These are phyloP conservation scores for Rhodamnia argentea DNA, from an alignment of 345 rosid genomes.

Conservation along the genomic window DNA sequence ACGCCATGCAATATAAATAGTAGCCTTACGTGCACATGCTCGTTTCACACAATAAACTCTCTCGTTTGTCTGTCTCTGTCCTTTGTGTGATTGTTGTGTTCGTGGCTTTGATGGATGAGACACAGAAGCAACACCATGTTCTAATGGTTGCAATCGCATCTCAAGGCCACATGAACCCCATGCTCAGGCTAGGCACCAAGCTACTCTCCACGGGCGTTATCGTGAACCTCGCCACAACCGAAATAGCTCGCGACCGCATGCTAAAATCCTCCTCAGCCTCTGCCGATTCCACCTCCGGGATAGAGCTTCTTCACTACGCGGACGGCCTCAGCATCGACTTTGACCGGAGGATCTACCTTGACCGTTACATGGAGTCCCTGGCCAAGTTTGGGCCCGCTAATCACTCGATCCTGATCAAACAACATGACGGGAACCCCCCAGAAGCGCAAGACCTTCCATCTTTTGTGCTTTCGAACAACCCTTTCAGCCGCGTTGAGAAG, in stretches of 20 bases:
- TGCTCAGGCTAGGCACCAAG: constrained; percentile 33
- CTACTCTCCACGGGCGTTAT: constrained; percentile 24
- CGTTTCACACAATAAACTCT: background rate
- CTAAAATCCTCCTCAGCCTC: constrained; percentile 1
- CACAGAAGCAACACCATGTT: constrained; percentile 6
- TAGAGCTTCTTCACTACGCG: constrained; percentile 29
- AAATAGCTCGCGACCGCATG: constrained; percentile 21
- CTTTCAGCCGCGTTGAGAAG: constrained; percentile 1
- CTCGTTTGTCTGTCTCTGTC: background rate
- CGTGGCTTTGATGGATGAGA: background rate
- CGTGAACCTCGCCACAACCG: constrained; percentile 39
- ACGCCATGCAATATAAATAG: background rate
- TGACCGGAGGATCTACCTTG: constrained; percentile 11
- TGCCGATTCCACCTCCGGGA: background rate
- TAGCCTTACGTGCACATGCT: background rate
- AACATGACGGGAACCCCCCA: background rate
- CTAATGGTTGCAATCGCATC: constrained; percentile 35
- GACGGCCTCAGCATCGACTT: constrained; percentile 37
- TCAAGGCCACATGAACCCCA: constrained; percentile 41
- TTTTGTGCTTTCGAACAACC: constrained; percentile 22
- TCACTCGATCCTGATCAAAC: constrained; percentile 19
- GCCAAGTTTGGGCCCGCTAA: constrained; percentile 17
- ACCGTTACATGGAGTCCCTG: constrained; percentile 4
- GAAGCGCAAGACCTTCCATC: constrained; percentile 30
- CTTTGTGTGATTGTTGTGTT: background rate